These are phyloP conservation scores for Nematocida displodere DNA, from an alignment of 371 early-diverging fungal species.

Conservation along the genomic window DNA sequence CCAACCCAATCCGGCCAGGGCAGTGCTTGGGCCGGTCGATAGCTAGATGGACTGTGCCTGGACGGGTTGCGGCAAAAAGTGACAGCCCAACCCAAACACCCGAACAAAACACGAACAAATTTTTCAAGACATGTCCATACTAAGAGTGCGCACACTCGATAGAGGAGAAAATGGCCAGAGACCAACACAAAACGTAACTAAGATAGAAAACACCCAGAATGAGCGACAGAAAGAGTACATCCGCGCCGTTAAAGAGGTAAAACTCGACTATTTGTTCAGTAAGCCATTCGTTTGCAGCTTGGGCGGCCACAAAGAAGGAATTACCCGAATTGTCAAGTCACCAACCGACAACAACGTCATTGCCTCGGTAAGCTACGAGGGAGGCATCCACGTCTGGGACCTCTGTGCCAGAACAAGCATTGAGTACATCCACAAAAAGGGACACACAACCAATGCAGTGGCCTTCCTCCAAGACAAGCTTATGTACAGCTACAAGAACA, in stretches of 20 bases:
- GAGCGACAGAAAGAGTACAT: constrained; percentile 77
- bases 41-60: no score
- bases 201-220: constrained; percentile 18
- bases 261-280: constrained; percentile 88
- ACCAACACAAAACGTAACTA: not conserved
- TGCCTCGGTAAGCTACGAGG: constrained; percentile 30
- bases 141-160: not conserved
- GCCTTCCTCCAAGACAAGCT: constrained; percentile 21
- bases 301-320: constrained; percentile 84
- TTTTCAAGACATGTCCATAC: no score
- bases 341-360: not conserved
- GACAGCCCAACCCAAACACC: no score
- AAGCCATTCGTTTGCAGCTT: constrained; percentile 89
- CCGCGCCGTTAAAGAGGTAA: constrained; percentile 84
- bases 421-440: not conserved
- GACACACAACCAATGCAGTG: not conserved
- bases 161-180: not conserved
- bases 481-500: constrained; percentile 7
- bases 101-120: no score
- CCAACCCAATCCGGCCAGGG: no score
- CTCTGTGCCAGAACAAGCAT: not conserved
- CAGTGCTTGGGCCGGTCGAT: no score
- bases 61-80: no score
- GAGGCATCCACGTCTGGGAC: constrained; percentile 37
- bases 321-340: constrained; percentile 71